phyloP scores from a whole-genome alignment of 768 basidiomycete genomes.

The Mycena galericulata region DNA sequence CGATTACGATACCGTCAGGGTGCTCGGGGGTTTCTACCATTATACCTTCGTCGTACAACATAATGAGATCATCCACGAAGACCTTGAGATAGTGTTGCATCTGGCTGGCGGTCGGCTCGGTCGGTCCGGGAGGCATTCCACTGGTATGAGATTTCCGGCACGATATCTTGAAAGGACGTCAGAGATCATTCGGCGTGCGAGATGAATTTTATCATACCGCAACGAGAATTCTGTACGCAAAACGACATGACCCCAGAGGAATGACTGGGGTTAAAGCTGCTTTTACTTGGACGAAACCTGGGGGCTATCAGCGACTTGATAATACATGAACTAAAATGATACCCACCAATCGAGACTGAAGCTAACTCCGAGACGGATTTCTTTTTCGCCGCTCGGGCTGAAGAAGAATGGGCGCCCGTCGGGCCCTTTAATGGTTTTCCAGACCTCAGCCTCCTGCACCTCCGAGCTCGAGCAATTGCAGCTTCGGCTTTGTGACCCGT shows the following conservation, averaged over 20 bases:
- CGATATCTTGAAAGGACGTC: slow-evolving; percentile 32
- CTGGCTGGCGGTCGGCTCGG: slow-evolving; percentile 40
- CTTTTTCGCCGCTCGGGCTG: neutral
- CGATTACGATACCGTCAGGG: slow-evolving; percentile 35
- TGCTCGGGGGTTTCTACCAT: slow-evolving; percentile 23
- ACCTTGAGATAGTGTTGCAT: slow-evolving; percentile 40
- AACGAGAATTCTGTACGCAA: slow-evolving; percentile 29
- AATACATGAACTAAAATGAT: slow-evolving; percentile 11
- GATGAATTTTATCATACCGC: slow-evolving; percentile 9
- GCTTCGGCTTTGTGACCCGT: too few relatives aligned
- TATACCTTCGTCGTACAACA: slow-evolving; percentile 40
- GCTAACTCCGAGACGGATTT: slow-evolving; percentile 35
- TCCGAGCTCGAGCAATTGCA: too few relatives aligned
- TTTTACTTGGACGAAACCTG: slow-evolving; percentile 30
- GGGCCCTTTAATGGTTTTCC: slow-evolving; percentile 8
- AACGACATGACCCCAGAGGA: too few relatives aligned
- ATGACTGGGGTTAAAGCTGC: slow-evolving; percentile 31
- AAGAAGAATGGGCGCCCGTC: slow-evolving; percentile 29
- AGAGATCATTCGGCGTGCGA: neutral
- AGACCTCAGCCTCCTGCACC: neutral
- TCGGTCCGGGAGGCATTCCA: slow-evolving; percentile 40
- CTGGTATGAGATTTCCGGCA: slow-evolving; percentile 36
- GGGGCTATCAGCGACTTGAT: slow-evolving; percentile 15
- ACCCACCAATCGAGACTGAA: slow-evolving; percentile 38
- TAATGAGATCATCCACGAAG: slow-evolving; percentile 44